Base-by-base conservation (phyloP, 164 flowering plant species). In the Dillenia turbinata region DNA sequence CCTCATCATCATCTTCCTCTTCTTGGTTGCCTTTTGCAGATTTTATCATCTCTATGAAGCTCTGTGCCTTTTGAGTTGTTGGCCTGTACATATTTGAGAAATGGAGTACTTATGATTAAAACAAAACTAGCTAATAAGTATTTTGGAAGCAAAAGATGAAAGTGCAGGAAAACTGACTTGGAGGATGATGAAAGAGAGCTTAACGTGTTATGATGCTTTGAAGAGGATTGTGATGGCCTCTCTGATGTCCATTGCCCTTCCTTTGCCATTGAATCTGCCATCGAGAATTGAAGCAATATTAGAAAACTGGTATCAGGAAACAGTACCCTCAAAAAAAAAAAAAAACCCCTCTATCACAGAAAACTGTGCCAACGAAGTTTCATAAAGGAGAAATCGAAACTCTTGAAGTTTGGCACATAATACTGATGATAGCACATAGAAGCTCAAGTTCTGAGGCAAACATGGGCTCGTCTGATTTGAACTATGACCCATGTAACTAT, bases 41-140 rank as follows among this genome's bases (percentile, higher is more conserved):
- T 65, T 78, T 82, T 69, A 90, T 76, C 83, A 87, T 85, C 47
- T 84, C 90, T 78, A 84, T 74, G 66, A 92, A 87, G 64, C 85
- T 79, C 62, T 69, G 80, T 51, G 62, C 77, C 73, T 69, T 84
- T 66, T 69, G 79, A 47, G 58, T 69, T 16, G 73, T 17, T 54
- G 71, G 66, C 76, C 86, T 84, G 79, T 49, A 51, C 60, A 55
- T 33, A 59, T 54, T 7, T 64, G 45, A 61, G 10, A 56, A 47
- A 16, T 13, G 9, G 15, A 6, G 48, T 17, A 53, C 0, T 16
- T 44, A 59, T 9, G 50, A 24, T 11, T 6, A 48, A 47, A 9
- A 58, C 2, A 44, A 2, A 15, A 58, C 16, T 24, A 2, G 9
- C 9, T 11, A 11, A 10, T 22, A 46, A 51, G 11, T 61, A 8